Evolutionary conservation across 2,329 filamentous ascomycete species (phyloP).

Genomic region (Blastomyces silverae): DNA sequence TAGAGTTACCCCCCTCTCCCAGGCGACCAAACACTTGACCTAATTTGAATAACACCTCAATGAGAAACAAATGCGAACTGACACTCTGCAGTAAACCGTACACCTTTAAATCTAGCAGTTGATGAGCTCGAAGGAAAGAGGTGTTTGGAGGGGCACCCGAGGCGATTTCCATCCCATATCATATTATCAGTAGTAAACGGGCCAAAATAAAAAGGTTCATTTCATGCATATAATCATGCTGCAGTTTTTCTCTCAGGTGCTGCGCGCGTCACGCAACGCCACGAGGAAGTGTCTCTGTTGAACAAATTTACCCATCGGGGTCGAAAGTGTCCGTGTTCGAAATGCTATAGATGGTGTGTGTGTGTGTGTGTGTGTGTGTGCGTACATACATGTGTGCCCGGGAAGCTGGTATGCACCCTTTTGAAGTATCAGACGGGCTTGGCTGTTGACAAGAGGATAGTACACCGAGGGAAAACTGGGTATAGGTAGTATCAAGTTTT

Average conservation of each 20-base stretch:
- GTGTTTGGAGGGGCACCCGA: background rate
- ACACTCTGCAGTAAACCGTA: background rate
- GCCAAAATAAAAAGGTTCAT: background rate
- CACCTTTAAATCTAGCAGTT: background rate
- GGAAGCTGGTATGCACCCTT: background rate
- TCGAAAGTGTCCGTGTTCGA: background rate
- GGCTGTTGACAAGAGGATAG: background rate
- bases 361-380: background rate
- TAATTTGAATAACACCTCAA: background rate
- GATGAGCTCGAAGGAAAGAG: background rate
- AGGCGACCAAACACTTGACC: background rate
- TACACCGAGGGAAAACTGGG: background rate
- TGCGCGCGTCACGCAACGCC: conserved; percentile 1
- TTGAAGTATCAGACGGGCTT: background rate
- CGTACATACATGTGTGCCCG: background rate
- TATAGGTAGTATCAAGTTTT: background rate
- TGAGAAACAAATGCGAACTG: background rate
- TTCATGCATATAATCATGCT: background rate
- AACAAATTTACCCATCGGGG: background rate
- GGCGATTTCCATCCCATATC: background rate
- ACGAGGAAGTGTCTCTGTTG: background rate
- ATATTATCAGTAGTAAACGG: background rate
- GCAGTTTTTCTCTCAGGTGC: background rate
- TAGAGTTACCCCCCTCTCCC: background rate
- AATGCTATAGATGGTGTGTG: background rate